These are phyloP conservation scores for Curvularia verruculosa DNA, from an alignment of 2,329 filamentous ascomycete genomes.

Conservation along the genomic window DNA sequence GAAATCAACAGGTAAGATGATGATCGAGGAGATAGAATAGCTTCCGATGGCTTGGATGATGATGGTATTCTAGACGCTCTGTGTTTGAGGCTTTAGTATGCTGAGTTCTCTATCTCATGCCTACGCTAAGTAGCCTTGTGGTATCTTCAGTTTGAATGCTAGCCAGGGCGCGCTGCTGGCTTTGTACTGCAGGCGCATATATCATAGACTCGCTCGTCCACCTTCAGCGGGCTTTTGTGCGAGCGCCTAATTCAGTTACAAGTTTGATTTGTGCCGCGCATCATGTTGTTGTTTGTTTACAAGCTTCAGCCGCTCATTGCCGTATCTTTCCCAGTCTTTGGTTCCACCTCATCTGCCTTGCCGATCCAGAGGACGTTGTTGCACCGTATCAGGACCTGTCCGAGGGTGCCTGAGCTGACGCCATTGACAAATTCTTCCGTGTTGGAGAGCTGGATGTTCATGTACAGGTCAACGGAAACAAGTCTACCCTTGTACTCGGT, in stretches of 20 bases:
- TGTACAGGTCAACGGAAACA: slow-evolving; percentile 95
- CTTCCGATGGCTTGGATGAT: slow-evolving; percentile 1
- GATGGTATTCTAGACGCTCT: slow-evolving; percentile 10
- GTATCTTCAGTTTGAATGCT: slow-evolving; percentile 20
- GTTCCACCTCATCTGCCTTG: slow-evolving; percentile 56
- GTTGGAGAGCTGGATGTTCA: slow-evolving; percentile 93
- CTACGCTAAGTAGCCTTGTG: slow-evolving; percentile 18
- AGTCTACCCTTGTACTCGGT: slow-evolving; percentile 95
- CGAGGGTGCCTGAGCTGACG: slow-evolving; percentile 81
- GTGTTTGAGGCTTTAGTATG: slow-evolving; percentile 11
- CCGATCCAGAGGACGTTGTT: slow-evolving; percentile 98
- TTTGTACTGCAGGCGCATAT: not conserved
- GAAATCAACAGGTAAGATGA: slow-evolving; percentile 39
- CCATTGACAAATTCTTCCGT: slow-evolving; percentile 92
- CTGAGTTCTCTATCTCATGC: slow-evolving; percentile 12
- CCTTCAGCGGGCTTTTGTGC: not conserved
- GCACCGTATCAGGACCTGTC: slow-evolving; percentile 93
- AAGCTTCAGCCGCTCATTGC: slow-evolving; percentile 49
- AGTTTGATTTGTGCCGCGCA: slow-evolving; percentile 3
- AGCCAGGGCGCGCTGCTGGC: slow-evolving; percentile 8
- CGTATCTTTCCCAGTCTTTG: slow-evolving; percentile 50
- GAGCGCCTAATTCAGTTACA: not conserved
- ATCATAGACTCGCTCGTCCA: not conserved
- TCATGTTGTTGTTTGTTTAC: not conserved
- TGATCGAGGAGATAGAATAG: slow-evolving; percentile 67